Conservation (phyloP, 345 rosid genomes). For the Bruguiera sexangula region DNA sequence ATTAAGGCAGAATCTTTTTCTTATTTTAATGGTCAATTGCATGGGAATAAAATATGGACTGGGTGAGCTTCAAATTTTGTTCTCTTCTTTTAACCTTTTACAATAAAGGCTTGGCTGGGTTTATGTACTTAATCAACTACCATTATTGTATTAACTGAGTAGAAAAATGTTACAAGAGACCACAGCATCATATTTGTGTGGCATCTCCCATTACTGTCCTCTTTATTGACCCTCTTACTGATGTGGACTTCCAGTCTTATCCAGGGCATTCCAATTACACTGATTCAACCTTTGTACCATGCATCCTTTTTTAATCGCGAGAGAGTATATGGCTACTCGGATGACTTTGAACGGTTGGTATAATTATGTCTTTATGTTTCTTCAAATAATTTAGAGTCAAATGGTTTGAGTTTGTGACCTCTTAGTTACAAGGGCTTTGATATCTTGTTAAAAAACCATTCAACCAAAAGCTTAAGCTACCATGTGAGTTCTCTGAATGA, state of each 20-base stretch:
- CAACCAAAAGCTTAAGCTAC: too few relatives aligned
- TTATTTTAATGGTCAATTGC: constrained; percentile 72
- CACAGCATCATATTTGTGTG: not conserved
- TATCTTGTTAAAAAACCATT: too few relatives aligned
- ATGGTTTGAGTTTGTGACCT: too few relatives aligned
- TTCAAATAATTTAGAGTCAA: not conserved
- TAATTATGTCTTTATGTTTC: constrained; percentile 13
- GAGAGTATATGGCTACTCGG: constrained; percentile 61
- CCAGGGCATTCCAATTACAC: constrained; percentile 69
- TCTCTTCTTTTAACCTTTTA: not conserved
- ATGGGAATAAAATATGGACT: constrained; percentile 78
- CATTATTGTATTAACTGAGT: constrained; percentile 1
- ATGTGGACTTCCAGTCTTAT: constrained; percentile 48
- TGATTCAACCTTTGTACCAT: constrained; percentile 65
- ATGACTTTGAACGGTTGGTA: constrained; percentile 80
- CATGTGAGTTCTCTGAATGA: too few relatives aligned
- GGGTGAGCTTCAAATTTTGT: constrained; percentile 47
- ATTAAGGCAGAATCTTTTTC: constrained; percentile 60
- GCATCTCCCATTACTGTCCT: not conserved
- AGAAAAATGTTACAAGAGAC: constrained; percentile 5
- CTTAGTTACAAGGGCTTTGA: too few relatives aligned
- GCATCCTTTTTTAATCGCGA: constrained; percentile 67
- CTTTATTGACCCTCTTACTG: constrained; percentile 12
- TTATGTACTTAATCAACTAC: constrained; percentile 1
- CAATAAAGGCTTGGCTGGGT: constrained; percentile 4